Conservation (phyloP, 2,329 filamentous ascomycete genomes). For the Trichoderma atrobrunneum region DNA sequence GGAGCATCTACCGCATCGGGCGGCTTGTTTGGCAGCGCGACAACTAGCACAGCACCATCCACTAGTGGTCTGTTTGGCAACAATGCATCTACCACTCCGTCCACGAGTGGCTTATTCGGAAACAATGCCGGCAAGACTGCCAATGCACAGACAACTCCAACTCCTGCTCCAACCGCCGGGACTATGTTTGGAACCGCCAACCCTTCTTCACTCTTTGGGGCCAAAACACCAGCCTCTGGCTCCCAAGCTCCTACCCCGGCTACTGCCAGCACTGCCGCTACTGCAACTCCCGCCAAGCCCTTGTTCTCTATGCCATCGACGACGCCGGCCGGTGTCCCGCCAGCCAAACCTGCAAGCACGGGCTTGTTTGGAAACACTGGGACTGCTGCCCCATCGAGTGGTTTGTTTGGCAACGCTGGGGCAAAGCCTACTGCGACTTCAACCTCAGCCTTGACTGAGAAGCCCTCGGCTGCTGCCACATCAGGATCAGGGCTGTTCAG, state of each 20-base stretch:
- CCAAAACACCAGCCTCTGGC: conserved; percentile 18
- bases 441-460: neutral
- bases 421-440: conserved; percentile 24
- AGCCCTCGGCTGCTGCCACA: conserved; percentile 23
- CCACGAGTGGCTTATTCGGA: conserved; percentile 26
- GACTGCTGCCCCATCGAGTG: conserved; percentile 20
- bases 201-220: conserved; percentile 20
- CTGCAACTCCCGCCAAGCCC: conserved; percentile 45
- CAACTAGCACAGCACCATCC: conserved; percentile 22
- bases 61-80: conserved; percentile 27
- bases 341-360: conserved; percentile 32
- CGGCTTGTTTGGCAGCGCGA: conserved; percentile 27
- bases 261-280: conserved; percentile 23
- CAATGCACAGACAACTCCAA: neutral
- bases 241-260: conserved; percentile 16
- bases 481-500: conserved; percentile 31
- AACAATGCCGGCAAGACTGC: conserved; percentile 24
- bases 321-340: conserved; percentile 56
- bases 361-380: conserved; percentile 15
- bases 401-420: conserved; percentile 26
- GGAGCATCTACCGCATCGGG: conserved; percentile 29
- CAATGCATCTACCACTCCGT: conserved; percentile 27
- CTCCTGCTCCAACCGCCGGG: conserved; percentile 16
- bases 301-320: conserved; percentile 49
- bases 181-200: conserved; percentile 23